These are phyloP conservation scores for Tillandsia leiboldiana DNA, from an alignment of 176 grass and related monocot genomes.

Conservation along the genomic window DNA sequence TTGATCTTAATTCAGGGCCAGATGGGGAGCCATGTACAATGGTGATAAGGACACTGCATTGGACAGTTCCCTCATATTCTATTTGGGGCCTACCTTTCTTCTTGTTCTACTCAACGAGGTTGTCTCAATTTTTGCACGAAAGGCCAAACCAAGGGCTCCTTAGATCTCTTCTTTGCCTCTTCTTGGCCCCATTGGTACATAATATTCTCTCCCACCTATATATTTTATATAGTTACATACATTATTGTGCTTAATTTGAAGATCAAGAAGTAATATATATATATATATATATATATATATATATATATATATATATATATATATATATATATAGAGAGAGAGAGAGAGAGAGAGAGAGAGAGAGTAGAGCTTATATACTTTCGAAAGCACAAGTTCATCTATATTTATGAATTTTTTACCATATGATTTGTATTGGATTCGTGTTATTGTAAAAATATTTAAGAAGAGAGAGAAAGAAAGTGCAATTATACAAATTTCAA, in stretches of 20 bases:
- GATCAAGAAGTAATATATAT: too few species aligned
- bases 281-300: too few species aligned
- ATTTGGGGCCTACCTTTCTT: constrained; percentile 94
- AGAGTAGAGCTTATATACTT: too few species aligned
- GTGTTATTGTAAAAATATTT: too few species aligned
- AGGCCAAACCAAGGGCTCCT: constrained; percentile 61
- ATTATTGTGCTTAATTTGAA: background rate
- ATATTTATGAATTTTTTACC: too few species aligned
- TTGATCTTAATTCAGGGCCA: constrained; percentile 27
- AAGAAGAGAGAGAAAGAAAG: too few species aligned
- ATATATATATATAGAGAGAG: too few species aligned
- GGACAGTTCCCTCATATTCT: constrained; percentile 96
- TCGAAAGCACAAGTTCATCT: too few species aligned
- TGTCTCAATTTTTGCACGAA: constrained; percentile 79
- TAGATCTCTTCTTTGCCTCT: constrained; percentile 51
- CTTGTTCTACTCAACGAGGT: constrained; percentile 84
- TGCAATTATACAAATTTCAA: too few species aligned
- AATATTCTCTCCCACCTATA: background rate
- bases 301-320: too few species aligned
- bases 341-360: too few species aligned
- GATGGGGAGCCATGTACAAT: constrained; percentile 77
- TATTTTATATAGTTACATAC: background rate
- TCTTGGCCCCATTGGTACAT: constrained; percentile 63
- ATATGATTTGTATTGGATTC: too few species aligned
- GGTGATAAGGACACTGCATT: constrained; percentile 81